These are phyloP conservation scores for Coix lacrymajobi DNA, from an alignment of 176 grass and related monocot species.

Conservation along the genomic window DNA sequence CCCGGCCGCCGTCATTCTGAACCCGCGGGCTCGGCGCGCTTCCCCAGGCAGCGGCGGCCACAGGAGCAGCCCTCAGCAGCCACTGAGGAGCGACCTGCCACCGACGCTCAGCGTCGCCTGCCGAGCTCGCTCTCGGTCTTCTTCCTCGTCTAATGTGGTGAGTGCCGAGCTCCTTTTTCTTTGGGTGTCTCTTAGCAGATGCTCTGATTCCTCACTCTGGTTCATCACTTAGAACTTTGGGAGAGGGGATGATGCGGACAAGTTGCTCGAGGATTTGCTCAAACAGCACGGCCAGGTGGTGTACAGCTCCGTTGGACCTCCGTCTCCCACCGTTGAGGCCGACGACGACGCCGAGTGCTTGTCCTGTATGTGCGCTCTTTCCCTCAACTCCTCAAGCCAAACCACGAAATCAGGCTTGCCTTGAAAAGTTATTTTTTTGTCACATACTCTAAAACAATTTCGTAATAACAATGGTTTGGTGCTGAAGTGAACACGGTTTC, in stretches of 20 bases:
- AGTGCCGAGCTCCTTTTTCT: not conserved
- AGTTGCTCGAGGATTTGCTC: constrained; percentile 89
- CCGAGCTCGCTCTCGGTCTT: constrained; percentile 32
- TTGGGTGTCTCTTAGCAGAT: not conserved
- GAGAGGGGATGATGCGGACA: constrained; percentile 50
- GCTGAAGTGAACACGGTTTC: not conserved
- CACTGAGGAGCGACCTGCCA: constrained; percentile 13
- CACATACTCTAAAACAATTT: not conserved
- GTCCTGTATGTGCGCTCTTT: constrained; percentile 52
- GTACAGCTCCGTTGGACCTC: constrained; percentile 44
- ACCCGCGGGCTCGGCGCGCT: not conserved
- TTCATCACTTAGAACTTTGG: constrained; percentile 31
- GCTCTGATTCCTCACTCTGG: not conserved
- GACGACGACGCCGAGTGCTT: constrained; percentile 81
- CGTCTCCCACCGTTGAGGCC: constrained; percentile 25
- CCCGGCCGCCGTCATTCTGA: not conserved
- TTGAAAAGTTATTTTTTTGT: not conserved
- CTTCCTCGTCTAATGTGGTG: constrained; percentile 49
- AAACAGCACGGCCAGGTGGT: constrained; percentile 87
- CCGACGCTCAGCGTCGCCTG: not conserved
- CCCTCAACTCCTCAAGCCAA: not conserved
- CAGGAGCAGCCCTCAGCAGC: constrained; percentile 1
- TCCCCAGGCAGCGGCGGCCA: not conserved
- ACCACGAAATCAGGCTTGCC: not conserved
- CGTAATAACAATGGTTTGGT: not conserved